These are phyloP conservation scores for Fusarium devonianum DNA, from an alignment of 2,329 filamentous ascomycete genomes.

Conservation along the genomic window DNA sequence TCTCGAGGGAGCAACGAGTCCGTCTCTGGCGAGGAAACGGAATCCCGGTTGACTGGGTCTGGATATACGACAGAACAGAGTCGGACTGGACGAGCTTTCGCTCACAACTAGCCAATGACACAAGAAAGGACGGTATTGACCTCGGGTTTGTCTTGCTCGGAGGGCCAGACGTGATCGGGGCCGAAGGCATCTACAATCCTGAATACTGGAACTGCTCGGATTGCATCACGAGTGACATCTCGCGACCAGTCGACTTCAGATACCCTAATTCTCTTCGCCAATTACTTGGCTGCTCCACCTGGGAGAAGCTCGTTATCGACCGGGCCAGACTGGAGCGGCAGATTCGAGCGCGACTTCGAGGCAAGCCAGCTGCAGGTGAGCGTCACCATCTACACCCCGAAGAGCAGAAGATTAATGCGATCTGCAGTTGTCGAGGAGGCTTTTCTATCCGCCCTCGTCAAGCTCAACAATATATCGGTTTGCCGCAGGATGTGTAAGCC, in stretches of 20 bases:
- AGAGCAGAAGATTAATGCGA: background rate
- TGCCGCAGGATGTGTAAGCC: conserved; percentile 28
- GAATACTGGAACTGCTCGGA: conserved; percentile 36
- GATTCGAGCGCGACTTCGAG: conserved; percentile 12
- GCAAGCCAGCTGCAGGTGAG: conserved; percentile 10
- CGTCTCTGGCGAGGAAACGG: conserved; percentile 38
- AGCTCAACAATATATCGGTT: conserved; percentile 10
- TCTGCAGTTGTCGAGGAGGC: background rate
- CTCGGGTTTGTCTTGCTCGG: conserved; percentile 37
- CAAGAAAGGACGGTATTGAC: conserved; percentile 15
- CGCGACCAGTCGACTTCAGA: conserved; percentile 38
- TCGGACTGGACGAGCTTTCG: conserved; percentile 27
- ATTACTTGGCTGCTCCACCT: conserved; percentile 28
- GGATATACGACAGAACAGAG: conserved; percentile 36
- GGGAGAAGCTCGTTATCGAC: conserved; percentile 22
- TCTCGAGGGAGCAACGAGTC: conserved; percentile 34
- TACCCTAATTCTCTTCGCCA: conserved; percentile 34
- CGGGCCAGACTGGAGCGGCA: conserved; percentile 7
- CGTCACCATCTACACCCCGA: background rate
- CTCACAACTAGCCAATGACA: conserved; percentile 1
- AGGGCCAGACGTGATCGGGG: conserved; percentile 38
- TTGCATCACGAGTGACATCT: conserved; percentile 38
- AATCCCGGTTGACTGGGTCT: conserved; percentile 34
- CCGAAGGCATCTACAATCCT: conserved; percentile 12
- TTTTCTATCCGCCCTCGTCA: background rate